These are phyloP conservation scores for Bolboschoenoplectus hybrid DNA, from an alignment of 202 grass and related monocot species.

Conservation along the genomic window DNA sequence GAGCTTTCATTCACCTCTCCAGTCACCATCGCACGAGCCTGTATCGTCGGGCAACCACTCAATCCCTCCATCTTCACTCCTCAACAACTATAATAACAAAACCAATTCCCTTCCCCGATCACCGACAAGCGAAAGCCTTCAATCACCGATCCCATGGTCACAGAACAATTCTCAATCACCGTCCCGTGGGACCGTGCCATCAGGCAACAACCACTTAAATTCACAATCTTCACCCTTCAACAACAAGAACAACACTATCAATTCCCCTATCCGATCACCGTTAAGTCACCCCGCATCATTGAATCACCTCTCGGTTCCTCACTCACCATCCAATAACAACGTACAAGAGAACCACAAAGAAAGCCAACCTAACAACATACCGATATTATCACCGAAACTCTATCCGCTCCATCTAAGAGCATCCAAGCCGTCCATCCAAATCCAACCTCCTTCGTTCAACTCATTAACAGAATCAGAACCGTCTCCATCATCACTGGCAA, in stretches of 20 bases:
- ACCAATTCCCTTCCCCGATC: constrained; percentile 27
- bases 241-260: not conserved
- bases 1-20: constrained; percentile 32
- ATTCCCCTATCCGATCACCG: constrained; percentile 51
- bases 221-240: constrained; percentile 45
- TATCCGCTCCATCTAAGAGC: constrained; percentile 2
- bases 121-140: not conserved
- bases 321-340: constrained; percentile 22
- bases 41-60: constrained; percentile 44
- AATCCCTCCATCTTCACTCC: constrained; percentile 51
- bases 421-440: constrained; percentile 12
- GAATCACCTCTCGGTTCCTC: not conserved
- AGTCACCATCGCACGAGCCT: constrained; percentile 35
- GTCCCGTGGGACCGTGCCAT: constrained; percentile 29
- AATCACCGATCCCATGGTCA: not conserved
- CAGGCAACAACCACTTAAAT: constrained; percentile 53
- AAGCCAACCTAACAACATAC: not conserved
- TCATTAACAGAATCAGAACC: not conserved
- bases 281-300: not conserved
- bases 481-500: constrained; percentile 1
- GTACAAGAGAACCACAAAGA: constrained; percentile 20
- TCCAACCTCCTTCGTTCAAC: constrained; percentile 3
- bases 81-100: constrained; percentile 9
- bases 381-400: constrained; percentile 5
- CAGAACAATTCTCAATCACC: constrained; percentile 27